Percentiles rank a stretch among this genome's conserved stretches.
These are phyloP conservation scores for Cyclostephanos invisitatus DNA, from an alignment of 108 stramenopile species.

Conservation along the genomic window DNA sequence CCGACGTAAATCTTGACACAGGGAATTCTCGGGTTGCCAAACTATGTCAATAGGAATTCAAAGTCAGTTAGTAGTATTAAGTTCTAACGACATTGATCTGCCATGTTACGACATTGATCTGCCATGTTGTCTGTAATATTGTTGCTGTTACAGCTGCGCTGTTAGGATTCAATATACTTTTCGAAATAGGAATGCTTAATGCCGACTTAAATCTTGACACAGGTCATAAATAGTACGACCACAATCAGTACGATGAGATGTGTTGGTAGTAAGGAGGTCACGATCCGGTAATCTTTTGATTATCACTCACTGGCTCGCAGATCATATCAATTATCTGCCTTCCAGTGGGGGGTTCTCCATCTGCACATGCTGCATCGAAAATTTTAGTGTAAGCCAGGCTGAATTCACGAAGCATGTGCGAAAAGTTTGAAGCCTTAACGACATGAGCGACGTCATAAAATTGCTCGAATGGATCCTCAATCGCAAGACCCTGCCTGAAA, in stretches of 20 bases:
- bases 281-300: background rate
- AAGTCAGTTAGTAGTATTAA: slow-evolving; percentile 6
- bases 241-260: background rate
- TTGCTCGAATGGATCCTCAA: slow-evolving; percentile 99
- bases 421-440: slow-evolving; percentile 84
- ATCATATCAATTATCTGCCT: slow-evolving; percentile 77
- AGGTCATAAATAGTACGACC: background rate
- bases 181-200: background rate
- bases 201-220: background rate
- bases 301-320: slow-evolving; percentile 63
- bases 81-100: background rate
- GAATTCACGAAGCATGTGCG: slow-evolving; percentile 80
- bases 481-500: slow-evolving; percentile 83
- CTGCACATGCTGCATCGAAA: slow-evolving; percentile 55
- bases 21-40: slow-evolving; percentile 40
- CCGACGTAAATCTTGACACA: background rate
- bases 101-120: too few species aligned
- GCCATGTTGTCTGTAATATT: background rate
- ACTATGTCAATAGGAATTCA: slow-evolving; percentile 39
- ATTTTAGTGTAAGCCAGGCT: slow-evolving; percentile 88
- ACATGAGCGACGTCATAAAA: slow-evolving; percentile 99
- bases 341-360: slow-evolving; percentile 48
- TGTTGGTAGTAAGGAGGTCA: background rate
- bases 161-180: background rate
- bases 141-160: background rate